Evolutionary conservation across 1,284 basidiomycete genomes (phyloP), one percentile per base, ranked within the genome.

Genomic region (Apiotrichum akiyoshidainum): DNA sequence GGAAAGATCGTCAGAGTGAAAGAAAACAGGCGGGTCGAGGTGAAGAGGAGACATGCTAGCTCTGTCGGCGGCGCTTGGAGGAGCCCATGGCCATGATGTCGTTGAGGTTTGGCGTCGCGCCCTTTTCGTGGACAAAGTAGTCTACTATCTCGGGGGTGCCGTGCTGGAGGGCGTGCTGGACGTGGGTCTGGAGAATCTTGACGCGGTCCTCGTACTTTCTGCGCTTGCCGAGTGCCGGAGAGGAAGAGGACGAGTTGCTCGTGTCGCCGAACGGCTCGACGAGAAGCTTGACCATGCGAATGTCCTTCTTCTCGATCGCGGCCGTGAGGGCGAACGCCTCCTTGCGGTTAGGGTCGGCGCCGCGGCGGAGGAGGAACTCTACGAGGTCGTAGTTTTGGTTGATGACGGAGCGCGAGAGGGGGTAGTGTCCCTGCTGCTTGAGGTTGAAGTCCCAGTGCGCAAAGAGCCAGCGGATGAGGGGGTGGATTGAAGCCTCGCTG

Each of bases 51-150:
- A 37, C 11, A 37, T 3, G 11, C 37, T 40, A 50, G 48, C 48
- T 50, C 17, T 37, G n/a, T n/a, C 48, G 48, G 11, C 48, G 35
- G 19, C 48, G 48, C 37, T 51, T 51, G 14, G 22, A 16, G 31
- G 44, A 12, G 26, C 49, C 50, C 33, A 62, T 46, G 19, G 51
- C 57, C 61, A 63, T 63, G 21, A 63, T 58, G 5, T 54, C 37
- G 40, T 54, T 45, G 16, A 63, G 21, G 8, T 59, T 54, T 1
- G 61, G 61, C 46, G 55, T 60, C 31, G 53, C 56, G 12, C 54
- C 86, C 76, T 90, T 92, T 71, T 90, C 90, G 58, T 80, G 75
- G 52, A 85, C 83, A 46, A 92, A 81, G 70, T 89, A 92, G 53
- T 87, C 80, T 52, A 86, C 85, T 53, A 93, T 72, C 22, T 76